Conservation (phyloP, 192 early-diverging fungal genomes). For the Phycomyces blakesleeanus region DNA sequence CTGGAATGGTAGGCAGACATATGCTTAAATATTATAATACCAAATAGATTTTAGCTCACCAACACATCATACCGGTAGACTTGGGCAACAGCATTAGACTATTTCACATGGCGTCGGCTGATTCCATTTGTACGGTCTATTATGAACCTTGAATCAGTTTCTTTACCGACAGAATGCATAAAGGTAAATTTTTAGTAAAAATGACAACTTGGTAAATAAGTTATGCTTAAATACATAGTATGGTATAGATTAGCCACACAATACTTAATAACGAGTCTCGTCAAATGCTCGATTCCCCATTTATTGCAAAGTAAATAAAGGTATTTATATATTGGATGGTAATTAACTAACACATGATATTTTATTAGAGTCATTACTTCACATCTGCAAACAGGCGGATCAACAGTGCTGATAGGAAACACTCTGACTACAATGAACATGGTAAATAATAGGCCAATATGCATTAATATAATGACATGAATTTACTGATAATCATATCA, state of each 20-base stretch:
- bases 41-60: too few species aligned
- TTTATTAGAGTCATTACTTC: constrained; percentile 44
- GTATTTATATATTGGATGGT: neutral
- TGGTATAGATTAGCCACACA: constrained; percentile 43
- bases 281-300: constrained; percentile 15
- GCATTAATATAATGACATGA: too few species aligned
- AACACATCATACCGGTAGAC: constrained; percentile 13
- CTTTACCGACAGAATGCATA: constrained; percentile 44
- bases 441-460: too few species aligned
- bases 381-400: constrained; percentile 48
- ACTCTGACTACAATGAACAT: constrained; percentile 54
- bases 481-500: too few species aligned
- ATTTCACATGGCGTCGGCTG: constrained; percentile 41
- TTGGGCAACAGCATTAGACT: constrained; percentile 34
- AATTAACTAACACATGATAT: neutral
- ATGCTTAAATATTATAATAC: neutral
- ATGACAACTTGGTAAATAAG: neutral
- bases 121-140: constrained; percentile 48
- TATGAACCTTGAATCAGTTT: constrained; percentile 52
- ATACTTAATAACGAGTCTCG: constrained; percentile 43
- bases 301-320: constrained; percentile 22
- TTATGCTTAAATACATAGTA: neutral
- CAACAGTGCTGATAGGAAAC: constrained; percentile 44
- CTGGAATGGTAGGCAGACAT: constrained; percentile 19
- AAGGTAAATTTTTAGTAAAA: constrained; percentile 38